phyloP scores from a whole-genome alignment of 352 stramenopile genomes.

The Phytophthora multivora region DNA sequence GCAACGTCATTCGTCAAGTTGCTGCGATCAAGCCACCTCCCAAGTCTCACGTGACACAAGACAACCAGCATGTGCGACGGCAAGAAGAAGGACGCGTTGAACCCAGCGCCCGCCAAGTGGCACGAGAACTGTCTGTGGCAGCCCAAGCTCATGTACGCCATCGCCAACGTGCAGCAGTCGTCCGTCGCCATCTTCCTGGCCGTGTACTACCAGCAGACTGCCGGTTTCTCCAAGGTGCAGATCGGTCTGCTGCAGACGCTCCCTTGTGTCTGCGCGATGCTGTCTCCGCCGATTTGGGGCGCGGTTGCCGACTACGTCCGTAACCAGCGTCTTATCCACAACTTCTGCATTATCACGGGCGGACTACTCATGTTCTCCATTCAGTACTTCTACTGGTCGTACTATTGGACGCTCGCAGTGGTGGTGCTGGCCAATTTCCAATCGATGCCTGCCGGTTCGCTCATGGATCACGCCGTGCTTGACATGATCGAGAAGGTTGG shows the following conservation, averaged over 20 bases:
- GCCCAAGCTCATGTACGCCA: constrained; percentile 77
- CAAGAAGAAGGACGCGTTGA: constrained; percentile 6
- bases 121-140: constrained; percentile 44
- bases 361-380: constrained; percentile 64
- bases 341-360: constrained; percentile 57
- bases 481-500: constrained; percentile 67
- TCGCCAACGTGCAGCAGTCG: constrained; percentile 61
- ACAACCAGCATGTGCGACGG: constrained; percentile 12
- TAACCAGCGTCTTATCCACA: constrained; percentile 63
- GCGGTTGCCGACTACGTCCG: constrained; percentile 62
- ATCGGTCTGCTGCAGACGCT: constrained; percentile 74
- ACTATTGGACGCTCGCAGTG: constrained; percentile 47
- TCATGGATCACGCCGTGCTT: constrained; percentile 72
- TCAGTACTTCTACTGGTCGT: constrained; percentile 53
- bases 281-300: constrained; percentile 71
- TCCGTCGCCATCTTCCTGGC: constrained; percentile 73
- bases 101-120: constrained; percentile 19
- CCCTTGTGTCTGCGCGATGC: constrained; percentile 59
- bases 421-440: constrained; percentile 63
- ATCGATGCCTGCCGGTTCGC: constrained; percentile 45
- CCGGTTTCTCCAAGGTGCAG: constrained; percentile 69
- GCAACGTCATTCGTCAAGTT: constrained; percentile 20
- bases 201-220: constrained; percentile 69
- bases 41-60: constrained; percentile 16
- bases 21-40: constrained; percentile 1